Conservation (phyloP, 331 rosid genomes). For the Quercus lobata region DNA sequence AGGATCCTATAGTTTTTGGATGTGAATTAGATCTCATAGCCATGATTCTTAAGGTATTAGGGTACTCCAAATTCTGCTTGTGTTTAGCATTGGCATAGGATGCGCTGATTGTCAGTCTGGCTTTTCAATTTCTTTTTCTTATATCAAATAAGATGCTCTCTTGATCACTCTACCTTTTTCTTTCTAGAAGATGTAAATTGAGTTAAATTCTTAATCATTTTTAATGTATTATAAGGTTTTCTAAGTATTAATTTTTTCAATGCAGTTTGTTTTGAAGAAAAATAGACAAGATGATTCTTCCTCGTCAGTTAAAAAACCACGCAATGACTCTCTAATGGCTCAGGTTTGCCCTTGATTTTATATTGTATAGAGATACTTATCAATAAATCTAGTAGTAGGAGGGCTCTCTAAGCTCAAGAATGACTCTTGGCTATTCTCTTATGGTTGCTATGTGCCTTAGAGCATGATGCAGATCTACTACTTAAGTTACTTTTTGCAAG, state of each 20-base stretch:
- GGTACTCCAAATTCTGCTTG: background rate
- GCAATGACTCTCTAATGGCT: conserved; percentile 60
- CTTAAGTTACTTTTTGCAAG: background rate
- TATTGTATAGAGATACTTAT: background rate
- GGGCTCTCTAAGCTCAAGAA: background rate
- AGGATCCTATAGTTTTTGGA: background rate
- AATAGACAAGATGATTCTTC: conserved; percentile 46
- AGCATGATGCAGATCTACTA: background rate
- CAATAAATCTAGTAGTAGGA: background rate
- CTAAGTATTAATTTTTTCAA: background rate
- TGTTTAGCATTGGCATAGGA: background rate
- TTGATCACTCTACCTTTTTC: background rate
- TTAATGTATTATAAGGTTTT: background rate
- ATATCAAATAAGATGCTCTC: background rate
- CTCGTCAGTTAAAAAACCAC: conserved; percentile 56
- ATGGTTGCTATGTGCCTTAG: background rate
- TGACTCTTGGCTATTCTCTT: background rate
- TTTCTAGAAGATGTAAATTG: background rate
- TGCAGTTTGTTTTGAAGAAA: conserved; percentile 63
- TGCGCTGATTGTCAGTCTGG: background rate
- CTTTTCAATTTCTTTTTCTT: background rate
- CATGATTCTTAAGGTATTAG: background rate
- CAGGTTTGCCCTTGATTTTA: conserved; percentile 56
- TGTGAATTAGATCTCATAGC: background rate
- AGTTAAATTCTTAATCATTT: background rate